Evolutionary conservation across 768 basidiomycete genomes (phyloP).

Genomic region (Leccinum rimulosum): DNA sequence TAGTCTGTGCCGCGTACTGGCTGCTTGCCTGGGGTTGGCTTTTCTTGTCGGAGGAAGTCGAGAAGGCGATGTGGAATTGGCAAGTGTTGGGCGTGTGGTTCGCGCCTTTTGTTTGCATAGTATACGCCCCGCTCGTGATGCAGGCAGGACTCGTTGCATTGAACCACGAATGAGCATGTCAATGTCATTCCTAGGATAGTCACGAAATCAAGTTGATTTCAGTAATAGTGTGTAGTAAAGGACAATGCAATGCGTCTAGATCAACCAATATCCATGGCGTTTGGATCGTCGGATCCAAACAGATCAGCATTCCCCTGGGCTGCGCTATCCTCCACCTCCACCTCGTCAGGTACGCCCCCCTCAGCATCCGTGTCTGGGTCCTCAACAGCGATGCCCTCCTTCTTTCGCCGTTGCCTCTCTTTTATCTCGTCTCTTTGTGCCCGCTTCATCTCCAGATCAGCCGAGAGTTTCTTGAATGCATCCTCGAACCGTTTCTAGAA

Average conservation of each 20-base stretch:
- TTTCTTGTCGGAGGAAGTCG: slow-evolving; percentile 42
- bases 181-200: slow-evolving; percentile 1
- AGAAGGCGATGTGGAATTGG: slow-evolving; percentile 70
- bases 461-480: slow-evolving; percentile 80
- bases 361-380: slow-evolving; percentile 43
- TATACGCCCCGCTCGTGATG: slow-evolving; percentile 71
- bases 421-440: slow-evolving; percentile 77
- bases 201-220: neutral
- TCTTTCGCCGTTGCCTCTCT: slow-evolving; percentile 68
- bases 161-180: slow-evolving; percentile 4
- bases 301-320: slow-evolving; percentile 29
- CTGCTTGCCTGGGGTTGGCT: slow-evolving; percentile 60
- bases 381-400: slow-evolving; percentile 54
- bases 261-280: slow-evolving; percentile 34
- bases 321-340: slow-evolving; percentile 26
- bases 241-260: neutral
- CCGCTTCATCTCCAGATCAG: slow-evolving; percentile 82
- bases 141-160: slow-evolving; percentile 65
- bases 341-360: slow-evolving; percentile 37
- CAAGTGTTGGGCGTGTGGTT: slow-evolving; percentile 80
- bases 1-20: slow-evolving; percentile 37
- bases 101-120: slow-evolving; percentile 75
- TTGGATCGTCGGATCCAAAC: slow-evolving; percentile 50
- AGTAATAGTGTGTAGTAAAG: neutral
- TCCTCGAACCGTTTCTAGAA: slow-evolving; percentile 89